Base-by-base conservation (phyloP, 495 filamentous ascomycete species). In the Corynascus novoguineensis region DNA sequence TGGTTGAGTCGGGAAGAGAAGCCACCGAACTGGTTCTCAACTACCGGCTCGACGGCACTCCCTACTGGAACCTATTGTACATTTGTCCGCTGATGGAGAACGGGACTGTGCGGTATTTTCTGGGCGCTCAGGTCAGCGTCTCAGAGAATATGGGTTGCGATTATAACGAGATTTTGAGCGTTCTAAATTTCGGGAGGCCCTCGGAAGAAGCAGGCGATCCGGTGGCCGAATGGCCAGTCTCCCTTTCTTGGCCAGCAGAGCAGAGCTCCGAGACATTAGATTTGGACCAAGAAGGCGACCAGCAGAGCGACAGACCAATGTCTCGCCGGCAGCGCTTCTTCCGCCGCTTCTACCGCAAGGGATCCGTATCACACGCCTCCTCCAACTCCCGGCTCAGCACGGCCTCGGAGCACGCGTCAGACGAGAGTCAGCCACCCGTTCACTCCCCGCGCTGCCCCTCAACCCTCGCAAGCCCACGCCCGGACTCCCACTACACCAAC, bases 71-170 rank as follows among this genome's bases (percentile, higher is more conserved):
- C 53, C 60, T 83, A 22, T 60, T 82, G 8, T 79, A 80, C 52
- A 62, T 77, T 28, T 74, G 78, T 28, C 81, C 81, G 0, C 64
- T 83, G 4, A 69, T 76, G 47, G 70, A 68, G 22, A 51, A 70
- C 1, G 79, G 78, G 1, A 70, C 64, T 17, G 52, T 77, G 3
- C 64, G 64, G 0, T 82, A 73, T 70, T 80, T 72, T 56, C 72
- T 83, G 11, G 81, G 80, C 8, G 81, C 70, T 0, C 81, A 83
- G 64, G 75, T 83, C 62, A 79, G 83, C 58, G 75, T 81, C 41
- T 81, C 78, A 1, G 76, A 75, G 12, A 75, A 72, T 11, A 74
- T 83, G 56, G 76, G 75, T 37, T 70, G 68, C 42, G 57, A 63
- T 0, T 66, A 67, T 48, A 72, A 73, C 19, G 78, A 81, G 52